A percentile compares a stretch with the other conserved stretches of the same genome.
phyloP scores from a whole-genome alignment of 2,329 filamentous ascomycete species.

The Monosporascus sp. region DNA sequence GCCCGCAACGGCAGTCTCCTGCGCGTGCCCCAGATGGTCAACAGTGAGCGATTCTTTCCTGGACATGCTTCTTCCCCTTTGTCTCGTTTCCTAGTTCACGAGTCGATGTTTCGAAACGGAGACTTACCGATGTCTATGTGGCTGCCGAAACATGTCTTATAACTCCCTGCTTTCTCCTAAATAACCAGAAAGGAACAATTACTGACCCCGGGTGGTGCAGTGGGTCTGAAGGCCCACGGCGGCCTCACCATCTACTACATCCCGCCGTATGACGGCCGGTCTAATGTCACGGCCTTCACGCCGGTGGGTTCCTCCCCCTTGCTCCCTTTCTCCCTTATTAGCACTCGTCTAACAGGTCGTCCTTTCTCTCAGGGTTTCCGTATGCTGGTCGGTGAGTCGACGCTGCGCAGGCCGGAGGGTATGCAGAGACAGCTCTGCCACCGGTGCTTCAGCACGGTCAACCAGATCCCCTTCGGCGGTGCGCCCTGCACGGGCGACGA shows the following conservation, averaged over 20 bases:
- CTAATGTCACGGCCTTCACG: slow-evolving; percentile 36
- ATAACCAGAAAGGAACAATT: no score
- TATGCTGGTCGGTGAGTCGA: slow-evolving; percentile 34
- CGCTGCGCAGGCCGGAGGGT: slow-evolving; percentile 21
- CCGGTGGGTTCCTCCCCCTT: slow-evolving; percentile 16
- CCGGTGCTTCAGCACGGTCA: slow-evolving; percentile 31
- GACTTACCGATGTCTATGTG: no score
- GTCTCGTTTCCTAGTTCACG: no score
- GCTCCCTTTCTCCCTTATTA: background rate
- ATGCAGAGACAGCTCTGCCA: slow-evolving; percentile 36
- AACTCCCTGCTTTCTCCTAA: no score
- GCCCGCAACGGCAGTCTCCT: slow-evolving; percentile 26
- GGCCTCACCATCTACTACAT: slow-evolving; percentile 13
- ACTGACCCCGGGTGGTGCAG: no score
- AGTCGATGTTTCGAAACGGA: no score
- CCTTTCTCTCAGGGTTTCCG: slow-evolving; percentile 26
- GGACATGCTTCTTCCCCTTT: no score
- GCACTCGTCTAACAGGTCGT: background rate
- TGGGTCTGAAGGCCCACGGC: slow-evolving; percentile 26
- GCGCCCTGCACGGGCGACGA: slow-evolving; percentile 23
- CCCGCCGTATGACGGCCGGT: slow-evolving; percentile 12
- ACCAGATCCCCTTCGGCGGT: slow-evolving; percentile 18
- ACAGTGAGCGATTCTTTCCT: background rate
- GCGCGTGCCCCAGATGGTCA: slow-evolving; percentile 15
- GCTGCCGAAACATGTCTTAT: no score